Base-by-base conservation (phyloP, 2,329 filamentous ascomycete species). In the Colletotrichum agaves region DNA sequence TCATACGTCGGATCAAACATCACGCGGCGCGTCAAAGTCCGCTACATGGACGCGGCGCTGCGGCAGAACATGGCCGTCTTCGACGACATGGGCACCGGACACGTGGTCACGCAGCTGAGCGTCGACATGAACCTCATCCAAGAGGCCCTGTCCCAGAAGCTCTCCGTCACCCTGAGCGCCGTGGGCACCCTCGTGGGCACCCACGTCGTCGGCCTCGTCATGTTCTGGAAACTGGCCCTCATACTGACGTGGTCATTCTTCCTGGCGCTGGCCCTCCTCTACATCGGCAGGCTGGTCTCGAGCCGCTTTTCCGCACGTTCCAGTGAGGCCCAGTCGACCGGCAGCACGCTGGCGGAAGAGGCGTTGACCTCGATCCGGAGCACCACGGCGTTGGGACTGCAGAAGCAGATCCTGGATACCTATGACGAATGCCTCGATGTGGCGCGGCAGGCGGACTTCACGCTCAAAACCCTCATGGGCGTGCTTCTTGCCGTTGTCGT, bases 171-270 rank as follows among this genome's bases (percentile, higher is more conserved):
- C 4, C 73, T 82, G 5, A 80, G 82, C 44, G 78, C 74, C 10
- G 56, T 78, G 3, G 73, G 80, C 0, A 75, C 79, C 15, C 77
- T 82, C 71, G 59, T 79, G 8, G 71, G 80, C 37, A 74, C 78
- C 2, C 79, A 80, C 63, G 72, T 79, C 63, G 76, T 79, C 50
- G 78, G 80, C 35, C 78, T 82, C 69, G 59, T 75, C 17, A 76
- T 75, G 3, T 77, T 81, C 37, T 83, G 80, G 79, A 80, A 82
- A 72, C 75, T 82, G 12, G 82, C 81, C 1, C 72, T 83, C 3
- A 81, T 83, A 4, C 6, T 46, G 7, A 23, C 23, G 23, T 23
- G 23, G 23, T 23, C 23, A 23, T 12, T 33, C 15, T 60, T 46
- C 23, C 46, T 68, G 0, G 15, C 49, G 2, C 70, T 68, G 2